Conservation (phyloP, 73 alveolate genomes). For the Paramecium biaurelia region DNA sequence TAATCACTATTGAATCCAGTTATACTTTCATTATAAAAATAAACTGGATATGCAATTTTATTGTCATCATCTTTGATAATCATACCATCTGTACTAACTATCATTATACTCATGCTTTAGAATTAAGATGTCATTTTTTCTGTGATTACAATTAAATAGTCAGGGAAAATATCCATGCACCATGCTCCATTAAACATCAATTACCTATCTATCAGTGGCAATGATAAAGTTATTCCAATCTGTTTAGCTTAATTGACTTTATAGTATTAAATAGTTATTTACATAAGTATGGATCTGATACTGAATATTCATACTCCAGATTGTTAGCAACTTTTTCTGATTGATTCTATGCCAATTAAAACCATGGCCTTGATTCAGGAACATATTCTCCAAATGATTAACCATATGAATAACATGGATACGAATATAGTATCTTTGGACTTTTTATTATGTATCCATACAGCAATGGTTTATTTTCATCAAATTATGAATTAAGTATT, state of each 20-base stretch:
- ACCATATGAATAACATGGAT: slow-evolving; percentile 18
- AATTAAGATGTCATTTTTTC: background rate
- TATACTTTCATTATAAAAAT: background rate
- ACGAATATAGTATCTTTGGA: background rate
- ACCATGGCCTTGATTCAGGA: slow-evolving; percentile 15
- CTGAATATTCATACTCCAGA: background rate
- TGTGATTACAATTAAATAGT: background rate
- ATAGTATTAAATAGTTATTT: background rate
- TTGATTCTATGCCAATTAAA: background rate
- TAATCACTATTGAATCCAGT: background rate
- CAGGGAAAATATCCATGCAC: background rate
- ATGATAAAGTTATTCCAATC: background rate
- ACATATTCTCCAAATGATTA: background rate
- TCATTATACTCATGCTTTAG: background rate
- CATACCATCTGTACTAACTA: background rate
- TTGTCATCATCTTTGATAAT: background rate
- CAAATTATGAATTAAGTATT: background rate
- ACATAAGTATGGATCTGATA: slow-evolving; percentile 9
- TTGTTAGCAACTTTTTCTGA: background rate
- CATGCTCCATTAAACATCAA: background rate
- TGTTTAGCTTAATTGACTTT: background rate
- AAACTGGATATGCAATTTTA: background rate
- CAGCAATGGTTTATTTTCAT: background rate
- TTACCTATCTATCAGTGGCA: background rate
- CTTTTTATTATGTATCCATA: background rate